Percentiles rank a stretch among this genome's conserved stretches.
These are phyloP conservation scores for Phoenix dactylifera DNA, from an alignment of 176 grass and related monocot genomes.

Conservation along the genomic window DNA sequence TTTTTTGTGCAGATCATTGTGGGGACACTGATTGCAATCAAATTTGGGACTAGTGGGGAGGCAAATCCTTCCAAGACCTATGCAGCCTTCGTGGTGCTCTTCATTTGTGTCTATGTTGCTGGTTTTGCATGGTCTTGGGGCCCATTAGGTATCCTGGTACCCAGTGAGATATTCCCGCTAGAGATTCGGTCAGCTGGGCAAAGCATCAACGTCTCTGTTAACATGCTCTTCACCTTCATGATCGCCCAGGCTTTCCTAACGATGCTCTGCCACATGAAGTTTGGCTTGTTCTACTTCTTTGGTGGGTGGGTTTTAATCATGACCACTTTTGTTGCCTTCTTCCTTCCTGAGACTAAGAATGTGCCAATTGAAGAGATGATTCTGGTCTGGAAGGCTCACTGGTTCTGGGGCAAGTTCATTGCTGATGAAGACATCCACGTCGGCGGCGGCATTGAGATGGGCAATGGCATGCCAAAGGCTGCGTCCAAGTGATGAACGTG, in stretches of 20 bases:
- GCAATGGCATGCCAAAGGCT: constrained; percentile 16
- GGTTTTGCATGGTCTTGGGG: constrained; percentile 18
- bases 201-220: constrained; percentile 14
- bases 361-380: constrained; percentile 35
- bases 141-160: constrained; percentile 1
- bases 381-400: constrained; percentile 25
- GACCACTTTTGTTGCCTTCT: constrained; percentile 17
- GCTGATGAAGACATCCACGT: constrained; percentile 24
- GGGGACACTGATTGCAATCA: constrained; percentile 4
- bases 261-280: constrained; percentile 37
- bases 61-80: neutral
- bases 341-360: constrained; percentile 28
- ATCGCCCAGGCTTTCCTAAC: constrained; percentile 29
- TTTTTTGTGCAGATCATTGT: neutral
- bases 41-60: constrained; percentile 1
- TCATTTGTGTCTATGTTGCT: constrained; percentile 4
- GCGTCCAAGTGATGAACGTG: constrained; percentile 12
- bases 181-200: constrained; percentile 14
- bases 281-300: constrained; percentile 36
- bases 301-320: constrained; percentile 28
- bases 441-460: constrained; percentile 28
- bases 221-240: constrained; percentile 23
- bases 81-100: neutral
- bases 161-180: constrained; percentile 14
- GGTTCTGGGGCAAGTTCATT: constrained; percentile 33